Conservation (phyloP, 805 yeast genomes). For the Zygotorulaspora danielsina region DNA sequence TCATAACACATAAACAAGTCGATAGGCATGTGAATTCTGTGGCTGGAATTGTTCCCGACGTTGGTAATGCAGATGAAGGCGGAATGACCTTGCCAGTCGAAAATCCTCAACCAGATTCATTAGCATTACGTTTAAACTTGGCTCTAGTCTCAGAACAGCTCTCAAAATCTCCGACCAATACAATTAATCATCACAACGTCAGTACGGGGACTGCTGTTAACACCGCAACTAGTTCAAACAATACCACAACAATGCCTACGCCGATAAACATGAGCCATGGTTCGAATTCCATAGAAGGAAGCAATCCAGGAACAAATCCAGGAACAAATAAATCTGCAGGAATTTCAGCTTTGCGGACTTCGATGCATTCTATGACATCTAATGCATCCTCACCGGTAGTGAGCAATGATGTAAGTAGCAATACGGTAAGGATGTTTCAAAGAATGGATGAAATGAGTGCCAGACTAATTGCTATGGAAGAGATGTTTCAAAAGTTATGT, state of each 20-base stretch:
- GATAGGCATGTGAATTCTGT: not conserved
- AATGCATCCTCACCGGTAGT: conserved; percentile 12
- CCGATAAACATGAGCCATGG: conserved; percentile 11
- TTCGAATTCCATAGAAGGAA: conserved; percentile 9
- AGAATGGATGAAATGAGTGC: conserved; percentile 34
- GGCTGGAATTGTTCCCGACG: not conserved
- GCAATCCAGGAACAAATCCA: conserved; percentile 15
- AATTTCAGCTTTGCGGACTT: conserved; percentile 9
- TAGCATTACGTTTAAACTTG: conserved; percentile 11
- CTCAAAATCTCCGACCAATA: conserved; percentile 2
- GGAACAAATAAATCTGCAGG: conserved; percentile 12
- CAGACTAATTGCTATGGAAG: conserved; percentile 32
- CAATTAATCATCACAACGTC: not conserved
- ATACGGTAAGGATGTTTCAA: conserved; percentile 28
- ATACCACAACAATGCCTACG: conserved; percentile 12
- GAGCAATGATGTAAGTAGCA: conserved; percentile 12
- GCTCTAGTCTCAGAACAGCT: conserved; percentile 11
- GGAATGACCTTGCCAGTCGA: not conserved
- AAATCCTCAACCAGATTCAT: conserved; percentile 6
- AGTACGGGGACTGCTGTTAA: conserved; percentile 2
- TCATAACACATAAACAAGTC: not conserved
- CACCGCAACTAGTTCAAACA: conserved; percentile 9
- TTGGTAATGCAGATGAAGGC: not conserved
- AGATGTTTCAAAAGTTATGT: conserved; percentile 27
- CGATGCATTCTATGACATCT: conserved; percentile 11